Percentiles rank a stretch among this genome's conserved stretches.
Evolutionary conservation across 495 filamentous ascomycete species (phyloP).

Genomic region (Penicillium herquei): DNA sequence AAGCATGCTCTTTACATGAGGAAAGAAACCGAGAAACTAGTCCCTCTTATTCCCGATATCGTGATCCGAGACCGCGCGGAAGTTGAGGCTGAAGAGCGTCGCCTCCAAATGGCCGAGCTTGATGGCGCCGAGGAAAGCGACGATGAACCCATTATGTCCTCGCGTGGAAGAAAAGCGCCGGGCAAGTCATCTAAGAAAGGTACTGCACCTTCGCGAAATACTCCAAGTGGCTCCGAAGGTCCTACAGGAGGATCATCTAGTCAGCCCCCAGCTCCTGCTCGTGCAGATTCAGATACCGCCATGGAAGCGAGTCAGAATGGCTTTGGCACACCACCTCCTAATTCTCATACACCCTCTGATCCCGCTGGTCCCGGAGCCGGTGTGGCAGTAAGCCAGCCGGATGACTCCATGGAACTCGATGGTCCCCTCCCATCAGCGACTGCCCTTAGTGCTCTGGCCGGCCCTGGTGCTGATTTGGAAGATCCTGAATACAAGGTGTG

Average conservation of each 20-base stretch:
- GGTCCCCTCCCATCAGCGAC: conserved; percentile 58
- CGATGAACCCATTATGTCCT: conserved; percentile 98
- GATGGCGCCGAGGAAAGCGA: conserved; percentile 89
- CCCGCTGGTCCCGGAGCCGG: conserved; percentile 60
- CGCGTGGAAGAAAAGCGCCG: conserved; percentile 86
- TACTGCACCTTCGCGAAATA: conserved; percentile 67
- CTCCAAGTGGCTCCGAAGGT: conserved; percentile 64
- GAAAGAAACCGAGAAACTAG: conserved; percentile 92
- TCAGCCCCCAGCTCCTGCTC: conserved; percentile 49
- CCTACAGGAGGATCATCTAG: conserved; percentile 61
- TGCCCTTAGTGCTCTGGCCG: conserved; percentile 50
- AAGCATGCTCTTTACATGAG: conserved; percentile 95
- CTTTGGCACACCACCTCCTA: conserved; percentile 74
- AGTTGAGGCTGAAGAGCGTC: conserved; percentile 92
- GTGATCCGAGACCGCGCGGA: conserved; percentile 85
- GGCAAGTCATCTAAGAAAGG: conserved; percentile 72
- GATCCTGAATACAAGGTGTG: conserved; percentile 94
- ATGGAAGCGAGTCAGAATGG: conserved; percentile 76
- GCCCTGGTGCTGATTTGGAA: conserved; percentile 56
- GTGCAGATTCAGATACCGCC: conserved; percentile 62
- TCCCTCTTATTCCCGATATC: conserved; percentile 92
- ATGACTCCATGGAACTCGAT: conserved; percentile 81
- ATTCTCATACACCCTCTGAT: conserved; percentile 75
- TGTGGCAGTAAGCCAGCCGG: conserved; percentile 64
- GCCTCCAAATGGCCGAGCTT: conserved; percentile 71